Base-by-base conservation (phyloP, 805 yeast genomes). In the Hanseniaspora opuntiae region DNA sequence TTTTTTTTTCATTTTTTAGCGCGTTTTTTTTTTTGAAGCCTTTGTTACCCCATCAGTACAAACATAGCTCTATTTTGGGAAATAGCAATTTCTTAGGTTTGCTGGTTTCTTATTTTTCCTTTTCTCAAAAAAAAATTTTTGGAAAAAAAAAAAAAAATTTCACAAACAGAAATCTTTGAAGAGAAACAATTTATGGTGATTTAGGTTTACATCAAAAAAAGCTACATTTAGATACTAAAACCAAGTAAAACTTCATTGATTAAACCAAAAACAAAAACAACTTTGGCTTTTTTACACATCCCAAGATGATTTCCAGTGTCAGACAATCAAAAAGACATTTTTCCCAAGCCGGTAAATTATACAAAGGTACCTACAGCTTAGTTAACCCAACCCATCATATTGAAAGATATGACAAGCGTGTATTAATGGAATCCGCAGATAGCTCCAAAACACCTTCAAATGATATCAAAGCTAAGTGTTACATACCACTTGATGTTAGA, bases 381-480 rank as follows among this genome's bases (percentile, higher is more conserved):
- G 89, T 86, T 37, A 78, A 83, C 49, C 97, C 98, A 1, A 94
- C 90, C 16, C 98, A 93, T 67, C 98, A 93, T 68, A 75, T 78
- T 56, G 85, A 90, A 44, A 79, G 78, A 59, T 79, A 86, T 63
- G 75, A 78, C 61, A 93, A 93, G 66, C 70, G 79, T 38, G 77
- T 77, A 53, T 75, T 90, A 48, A 82, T 89, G 37, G 88, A 90
- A 55, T 73, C 82, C 56, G 84, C 81, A 66, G 79, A 84, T 51
- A 84, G 79, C 39, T 68, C 86, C 55, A 76, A 84, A 57, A 68
- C 74, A 48, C 77, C 82, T 30, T 80, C 82, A 59, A 78, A 79
- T 61, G 95, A 88, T 66, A 78, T 88, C 57, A 77, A 84, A 63
- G 81, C 95, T 14, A 83, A 93, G 19, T 82, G 78, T 24, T 90